phyloP scores from a whole-genome alignment of 2,329 filamentous ascomycete genomes.

The Metarhizium anisopliae region DNA sequence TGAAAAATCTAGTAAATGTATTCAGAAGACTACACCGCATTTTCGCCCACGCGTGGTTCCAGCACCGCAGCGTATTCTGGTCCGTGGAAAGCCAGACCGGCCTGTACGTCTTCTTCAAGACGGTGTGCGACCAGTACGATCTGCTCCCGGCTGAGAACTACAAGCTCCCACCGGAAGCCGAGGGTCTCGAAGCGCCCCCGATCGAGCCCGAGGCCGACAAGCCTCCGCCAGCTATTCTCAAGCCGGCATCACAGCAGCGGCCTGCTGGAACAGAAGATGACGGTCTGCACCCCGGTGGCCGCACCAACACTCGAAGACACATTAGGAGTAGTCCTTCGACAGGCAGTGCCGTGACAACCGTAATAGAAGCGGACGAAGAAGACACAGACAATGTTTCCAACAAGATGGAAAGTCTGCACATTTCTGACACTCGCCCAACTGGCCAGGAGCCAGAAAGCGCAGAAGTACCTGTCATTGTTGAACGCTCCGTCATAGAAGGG shows the following conservation, averaged over 20 bases:
- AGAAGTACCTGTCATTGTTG: constrained; percentile 33
- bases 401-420: constrained; percentile 36
- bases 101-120: constrained; percentile 94
- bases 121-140: constrained; percentile 85
- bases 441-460: constrained; percentile 39
- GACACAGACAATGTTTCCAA: constrained; percentile 39
- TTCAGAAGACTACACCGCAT: constrained; percentile 92
- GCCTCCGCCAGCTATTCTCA: constrained; percentile 26
- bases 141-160: constrained; percentile 91
- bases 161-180: constrained; percentile 86
- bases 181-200: constrained; percentile 58
- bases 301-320: constrained; percentile 72
- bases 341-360: constrained; percentile 69
- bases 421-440: constrained; percentile 47
- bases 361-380: constrained; percentile 77
- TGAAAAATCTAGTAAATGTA: constrained; percentile 86
- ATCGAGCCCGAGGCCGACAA: constrained; percentile 32
- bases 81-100: constrained; percentile 84
- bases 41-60: constrained; percentile 98
- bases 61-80: constrained; percentile 93
- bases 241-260: constrained; percentile 21
- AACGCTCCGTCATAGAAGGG: constrained; percentile 20
- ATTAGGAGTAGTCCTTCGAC: constrained; percentile 72
- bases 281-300: constrained; percentile 43
- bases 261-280: constrained; percentile 34